Evolutionary conservation across 2,329 filamentous ascomycete genomes (phyloP), one percentile per base, ranked within the genome.

Genomic region (Nigrospora osmanthi): DNA sequence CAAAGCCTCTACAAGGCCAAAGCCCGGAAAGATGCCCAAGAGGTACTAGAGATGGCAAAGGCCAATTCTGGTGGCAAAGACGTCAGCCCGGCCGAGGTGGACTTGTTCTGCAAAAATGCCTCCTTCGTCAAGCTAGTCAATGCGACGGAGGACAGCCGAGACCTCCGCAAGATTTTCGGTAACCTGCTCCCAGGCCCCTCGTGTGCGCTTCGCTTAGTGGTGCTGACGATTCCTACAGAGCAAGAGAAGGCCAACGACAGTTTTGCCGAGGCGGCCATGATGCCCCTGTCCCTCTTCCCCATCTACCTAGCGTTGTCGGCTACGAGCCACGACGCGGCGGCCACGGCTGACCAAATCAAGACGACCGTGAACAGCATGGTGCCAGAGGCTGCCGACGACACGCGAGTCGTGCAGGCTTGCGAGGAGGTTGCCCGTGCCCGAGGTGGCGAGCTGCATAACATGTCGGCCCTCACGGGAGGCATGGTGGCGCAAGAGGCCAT

Each of bases 401-500:
- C 75, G 49, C 72, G 72, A 16, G 66, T 83, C 23, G 48, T 60
- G 19, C 68, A 80, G 53, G 72, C 76, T 13, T 75, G 80, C 1
- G 69, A 80, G 47, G 86, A 90, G 63, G 73, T 89, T 37, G 79
- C 83, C 32, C 81, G 94, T 48, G 86, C 88, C 33, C 82, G 80
- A 40, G 87, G 88, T 28, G 87, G 82, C 44, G 94, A 98, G 63
- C 70, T 98, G 48, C 93, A 98, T 69, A 97, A 96, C 61, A 87
- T 94, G 45, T 86, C 90, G 31, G 84, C 90, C 23, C 69, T 95
- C 45, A 85, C 83, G 1, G 94, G 93, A 30, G 94, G 93, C 3
- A 85, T 98, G 71, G 85, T 94, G 40, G 89, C 91, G n/a, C 94
- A 98, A 66, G 93, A 98, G 68, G 80, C 91, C 50, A 94, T 98